Evolutionary conservation across 2,329 filamentous ascomycete species (phyloP).

Genomic region (Chalaropsis thielavioides): DNA sequence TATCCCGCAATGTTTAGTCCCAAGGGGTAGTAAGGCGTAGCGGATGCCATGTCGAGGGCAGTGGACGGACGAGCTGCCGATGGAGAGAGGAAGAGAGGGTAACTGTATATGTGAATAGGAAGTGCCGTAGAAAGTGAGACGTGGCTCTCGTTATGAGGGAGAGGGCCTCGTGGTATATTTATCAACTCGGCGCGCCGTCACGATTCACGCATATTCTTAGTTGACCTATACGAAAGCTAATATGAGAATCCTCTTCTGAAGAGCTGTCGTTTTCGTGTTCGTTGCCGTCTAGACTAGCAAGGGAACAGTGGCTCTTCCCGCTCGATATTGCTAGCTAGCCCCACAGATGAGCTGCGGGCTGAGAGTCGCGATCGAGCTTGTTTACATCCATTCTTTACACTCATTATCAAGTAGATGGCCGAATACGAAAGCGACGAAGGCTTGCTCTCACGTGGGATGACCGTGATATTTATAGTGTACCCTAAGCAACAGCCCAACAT

Average conservation of each 20-base stretch:
- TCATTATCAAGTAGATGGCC: not conserved
- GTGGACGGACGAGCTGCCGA: not conserved
- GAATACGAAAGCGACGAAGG: constrained; percentile 7
- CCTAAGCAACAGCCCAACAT: not conserved
- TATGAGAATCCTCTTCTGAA: too few species aligned
- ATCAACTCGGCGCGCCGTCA: not conserved
- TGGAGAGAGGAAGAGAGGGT: too few species aligned
- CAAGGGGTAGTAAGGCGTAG: constrained; percentile 58
- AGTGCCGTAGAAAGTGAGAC: not conserved
- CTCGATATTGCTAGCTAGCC: not conserved
- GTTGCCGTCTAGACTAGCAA: not conserved
- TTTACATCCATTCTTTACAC: too few species aligned
- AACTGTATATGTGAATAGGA: too few species aligned
- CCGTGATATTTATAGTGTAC: not conserved
- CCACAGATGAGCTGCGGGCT: not conserved
- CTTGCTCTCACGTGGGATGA: not conserved
- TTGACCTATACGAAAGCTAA: not conserved
- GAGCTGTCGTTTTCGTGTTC: constrained; percentile 3
- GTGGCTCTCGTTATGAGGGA: not conserved
- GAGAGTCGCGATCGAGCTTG: not conserved
- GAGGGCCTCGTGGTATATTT: not conserved
- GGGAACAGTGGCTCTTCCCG: not conserved
- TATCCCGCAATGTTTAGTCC: constrained; percentile 48
- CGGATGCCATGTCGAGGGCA: constrained; percentile 1
- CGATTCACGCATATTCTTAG: not conserved